phyloP scores from a whole-genome alignment of 148 eudicot species.

The Vaccinium corymbosum region DNA sequence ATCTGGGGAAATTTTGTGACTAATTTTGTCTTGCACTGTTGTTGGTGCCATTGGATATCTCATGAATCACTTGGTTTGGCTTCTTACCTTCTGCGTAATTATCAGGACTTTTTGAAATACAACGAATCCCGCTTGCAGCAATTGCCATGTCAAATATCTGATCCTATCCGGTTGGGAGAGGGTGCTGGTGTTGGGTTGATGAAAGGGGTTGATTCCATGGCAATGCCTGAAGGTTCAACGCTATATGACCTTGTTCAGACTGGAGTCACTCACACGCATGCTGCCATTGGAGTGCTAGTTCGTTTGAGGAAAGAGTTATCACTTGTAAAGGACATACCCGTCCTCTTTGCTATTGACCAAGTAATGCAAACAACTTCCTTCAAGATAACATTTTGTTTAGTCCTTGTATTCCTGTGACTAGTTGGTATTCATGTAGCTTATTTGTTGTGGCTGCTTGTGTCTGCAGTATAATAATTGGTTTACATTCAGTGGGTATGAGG shows the following conservation, averaged over 20 bases:
- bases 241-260: constrained; percentile 69
- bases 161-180: constrained; percentile 90
- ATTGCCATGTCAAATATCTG: constrained; percentile 60
- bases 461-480: constrained; percentile 93
- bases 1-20: not conserved
- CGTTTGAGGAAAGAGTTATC: constrained; percentile 87
- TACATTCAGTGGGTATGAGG: constrained; percentile 75
- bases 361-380: constrained; percentile 34
- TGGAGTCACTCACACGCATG: constrained; percentile 67
- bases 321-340: constrained; percentile 70
- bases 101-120: constrained; percentile 71
- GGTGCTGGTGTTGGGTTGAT: constrained; percentile 83
- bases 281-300: constrained; percentile 87
- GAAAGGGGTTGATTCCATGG: constrained; percentile 71
- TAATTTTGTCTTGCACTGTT: not conserved
- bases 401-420: not conserved
- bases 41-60: not conserved
- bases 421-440: constrained; percentile 12
- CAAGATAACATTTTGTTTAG: not conserved
- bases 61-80: not conserved
- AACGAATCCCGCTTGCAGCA: constrained; percentile 55
- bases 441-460: constrained; percentile 22
- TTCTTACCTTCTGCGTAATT: constrained; percentile 11
- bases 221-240: constrained; percentile 71
- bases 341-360: constrained; percentile 86